Base-by-base conservation (phyloP, 805 yeast genomes). In the Wickerhamiella occidentalis region DNA sequence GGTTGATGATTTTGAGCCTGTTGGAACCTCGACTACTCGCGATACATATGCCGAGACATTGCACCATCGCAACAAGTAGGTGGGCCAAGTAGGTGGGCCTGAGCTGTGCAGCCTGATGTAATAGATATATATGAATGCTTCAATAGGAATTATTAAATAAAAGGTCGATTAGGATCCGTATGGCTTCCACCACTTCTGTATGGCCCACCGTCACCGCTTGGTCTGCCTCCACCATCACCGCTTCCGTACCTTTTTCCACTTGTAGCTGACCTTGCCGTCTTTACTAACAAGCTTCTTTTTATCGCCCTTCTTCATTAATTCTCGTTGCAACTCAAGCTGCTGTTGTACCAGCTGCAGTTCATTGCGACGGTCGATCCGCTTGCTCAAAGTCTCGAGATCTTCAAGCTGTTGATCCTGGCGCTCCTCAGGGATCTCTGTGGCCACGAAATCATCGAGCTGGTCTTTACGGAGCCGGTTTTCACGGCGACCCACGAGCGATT, bases 301-400 rank as follows among this genome's bases (percentile, higher is more conserved):
- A 53, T 79, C 77, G 0, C 97, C 97, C 56, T 80, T 82, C 64
- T 85, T 85, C 95, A 90, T 86, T 49, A 87, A 73, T 61, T 88
- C 94, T 53, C 83, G 78, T 58, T 87, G 94, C 50, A 76, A 58
- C 50, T 82, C 84, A 78, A 88, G 78, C 58, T 79, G 76, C 38
- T 72, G 73, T 59, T 85, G 82, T 15, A 90, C 83, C 46, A 74
- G 74, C 46, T 71, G 69, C 55, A 90, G 71, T 64, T 87, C 78
- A 48, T 72, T 67, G 53, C 79, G 84, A 57, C 95, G 76, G 55
- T 82, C 80, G 58, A 85, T 63, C 51, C 87, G 76, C 51, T 72
- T 73, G 60, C 83, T 76, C 48, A 85, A 68, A 38, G 74, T 65
- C 56, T 78, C 73, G 54, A 73, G 77, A 56, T 77, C 78, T 58